phyloP scores from a whole-genome alignment of 768 basidiomycete species.

The Termitomyces sp. region DNA sequence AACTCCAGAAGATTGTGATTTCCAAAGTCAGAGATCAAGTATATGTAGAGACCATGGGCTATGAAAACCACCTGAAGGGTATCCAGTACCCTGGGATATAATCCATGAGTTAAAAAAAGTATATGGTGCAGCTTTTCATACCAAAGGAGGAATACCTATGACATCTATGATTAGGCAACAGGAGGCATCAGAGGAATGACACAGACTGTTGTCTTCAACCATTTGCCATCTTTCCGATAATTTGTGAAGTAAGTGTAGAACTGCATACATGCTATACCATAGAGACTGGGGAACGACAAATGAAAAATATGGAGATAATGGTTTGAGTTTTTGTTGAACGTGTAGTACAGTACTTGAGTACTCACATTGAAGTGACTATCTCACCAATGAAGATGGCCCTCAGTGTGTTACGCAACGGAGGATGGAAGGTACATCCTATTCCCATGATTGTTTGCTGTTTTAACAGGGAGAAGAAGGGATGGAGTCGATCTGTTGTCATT shows the following conservation, averaged over 20 bases:
- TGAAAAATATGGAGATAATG: too few species aligned
- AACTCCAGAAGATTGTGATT: not conserved
- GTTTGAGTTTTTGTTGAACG: too few species aligned
- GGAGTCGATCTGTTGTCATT: not conserved
- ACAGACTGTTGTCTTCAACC: slow-evolving; percentile 1
- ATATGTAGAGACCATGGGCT: not conserved
- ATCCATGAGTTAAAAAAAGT: not conserved
- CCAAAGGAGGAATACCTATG: slow-evolving; percentile 2
- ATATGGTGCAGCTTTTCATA: not conserved
- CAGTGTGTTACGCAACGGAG: not conserved
- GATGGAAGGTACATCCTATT: not conserved
- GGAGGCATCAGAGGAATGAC: not conserved
- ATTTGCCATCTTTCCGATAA: not conserved
- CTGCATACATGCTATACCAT: slow-evolving; percentile 2
- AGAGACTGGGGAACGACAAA: slow-evolving; percentile 2
- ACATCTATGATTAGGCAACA: not conserved
- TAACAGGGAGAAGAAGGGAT: not conserved
- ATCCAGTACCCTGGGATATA: not conserved
- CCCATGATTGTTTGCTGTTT: not conserved
- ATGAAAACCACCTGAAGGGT: not conserved
- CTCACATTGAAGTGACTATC: not conserved
- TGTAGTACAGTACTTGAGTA: not conserved
- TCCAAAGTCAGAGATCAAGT: not conserved
- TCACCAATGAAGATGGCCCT: not conserved
- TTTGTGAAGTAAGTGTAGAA: not conserved